A percentile compares a stretch with the other conserved stretches of the same genome.
These are phyloP conservation scores for Taphrina confusa DNA, from an alignment of 1,139 yeast genomes.

Conservation along the genomic window DNA sequence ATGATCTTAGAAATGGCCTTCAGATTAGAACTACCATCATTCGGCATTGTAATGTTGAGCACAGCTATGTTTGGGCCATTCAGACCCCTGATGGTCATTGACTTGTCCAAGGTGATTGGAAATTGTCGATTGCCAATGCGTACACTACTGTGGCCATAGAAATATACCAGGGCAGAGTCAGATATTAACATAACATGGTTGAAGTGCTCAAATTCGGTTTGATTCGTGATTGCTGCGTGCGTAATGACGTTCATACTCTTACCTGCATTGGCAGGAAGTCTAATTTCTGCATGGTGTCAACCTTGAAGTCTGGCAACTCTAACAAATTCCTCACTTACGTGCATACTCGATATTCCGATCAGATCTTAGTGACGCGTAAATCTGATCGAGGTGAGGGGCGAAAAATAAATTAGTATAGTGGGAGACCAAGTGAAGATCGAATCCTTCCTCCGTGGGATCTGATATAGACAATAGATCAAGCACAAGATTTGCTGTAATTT, in stretches of 20 bases:
- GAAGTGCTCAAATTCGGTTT: not conserved
- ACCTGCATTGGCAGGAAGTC: not conserved
- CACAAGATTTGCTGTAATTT: not conserved
- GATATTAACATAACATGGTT: not conserved
- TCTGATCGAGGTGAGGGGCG: not conserved
- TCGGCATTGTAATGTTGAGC: not conserved
- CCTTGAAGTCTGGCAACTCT: not conserved
- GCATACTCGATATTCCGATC: constrained; percentile 1
- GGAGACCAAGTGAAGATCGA: not conserved
- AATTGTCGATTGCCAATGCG: not conserved
- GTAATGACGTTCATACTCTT: not conserved
- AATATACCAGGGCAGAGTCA: not conserved
- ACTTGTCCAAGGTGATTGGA: not conserved
- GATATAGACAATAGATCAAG: not conserved
- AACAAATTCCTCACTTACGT: not conserved
- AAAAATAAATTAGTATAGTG: not conserved
- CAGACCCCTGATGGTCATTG: not conserved
- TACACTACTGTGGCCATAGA: not conserved
- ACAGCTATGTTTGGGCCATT: constrained; percentile 4
- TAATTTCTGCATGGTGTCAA: not conserved
- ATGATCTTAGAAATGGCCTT: not conserved
- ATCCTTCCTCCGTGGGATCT: not conserved
- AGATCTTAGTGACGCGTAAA: not conserved
- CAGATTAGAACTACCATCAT: not conserved
- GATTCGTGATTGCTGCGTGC: not conserved